A percentile compares a stretch with the other conserved stretches of the same genome.
phyloP scores from a whole-genome alignment of 2,329 filamentous ascomycete species.

The Drechmeria coniospora region DNA sequence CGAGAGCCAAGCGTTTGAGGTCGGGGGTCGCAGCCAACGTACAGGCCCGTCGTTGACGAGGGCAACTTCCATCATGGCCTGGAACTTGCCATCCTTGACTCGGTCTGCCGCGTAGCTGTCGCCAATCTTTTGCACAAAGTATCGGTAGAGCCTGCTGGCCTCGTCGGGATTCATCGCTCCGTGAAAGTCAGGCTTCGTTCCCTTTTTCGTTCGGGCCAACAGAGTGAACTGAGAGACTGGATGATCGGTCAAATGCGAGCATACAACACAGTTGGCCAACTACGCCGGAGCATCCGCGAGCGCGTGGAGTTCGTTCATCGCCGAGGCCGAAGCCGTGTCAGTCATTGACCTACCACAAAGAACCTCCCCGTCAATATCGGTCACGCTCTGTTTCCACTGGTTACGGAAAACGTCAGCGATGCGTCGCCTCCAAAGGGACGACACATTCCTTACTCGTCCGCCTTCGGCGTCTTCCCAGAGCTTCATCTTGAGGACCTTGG shows the following conservation, averaged over 20 bases:
- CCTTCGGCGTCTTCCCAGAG: conserved; percentile 77
- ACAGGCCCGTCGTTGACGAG: conserved; percentile 74
- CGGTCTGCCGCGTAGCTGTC: conserved; percentile 54
- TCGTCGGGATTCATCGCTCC: conserved; percentile 66
- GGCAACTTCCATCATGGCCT: conserved; percentile 97
- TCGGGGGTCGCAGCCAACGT: conserved; percentile 9
- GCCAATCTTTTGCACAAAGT: conserved; percentile 66
- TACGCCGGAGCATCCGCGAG: no score
- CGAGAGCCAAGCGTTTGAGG: background rate
- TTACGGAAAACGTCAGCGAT: background rate
- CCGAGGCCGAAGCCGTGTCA: no score
- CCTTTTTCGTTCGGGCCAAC: conserved; percentile 84
- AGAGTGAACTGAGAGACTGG: conserved; percentile 94
- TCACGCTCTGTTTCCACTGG: conserved; percentile 81
- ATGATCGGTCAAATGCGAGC: background rate
- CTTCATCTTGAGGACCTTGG: conserved; percentile 77
- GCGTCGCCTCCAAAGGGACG: no score
- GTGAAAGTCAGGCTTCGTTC: conserved; percentile 89
- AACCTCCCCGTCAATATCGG: conserved; percentile 79
- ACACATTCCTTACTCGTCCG: conserved; percentile 47
- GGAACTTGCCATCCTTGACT: conserved; percentile 92
- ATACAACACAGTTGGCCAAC: no score
- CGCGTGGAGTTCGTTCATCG: no score
- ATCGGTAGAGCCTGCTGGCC: conserved; percentile 67
- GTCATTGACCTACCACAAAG: conserved; percentile 61